These are phyloP conservation scores for Fusarium sororula DNA, from an alignment of 2,329 filamentous ascomycete species.

Conservation along the genomic window DNA sequence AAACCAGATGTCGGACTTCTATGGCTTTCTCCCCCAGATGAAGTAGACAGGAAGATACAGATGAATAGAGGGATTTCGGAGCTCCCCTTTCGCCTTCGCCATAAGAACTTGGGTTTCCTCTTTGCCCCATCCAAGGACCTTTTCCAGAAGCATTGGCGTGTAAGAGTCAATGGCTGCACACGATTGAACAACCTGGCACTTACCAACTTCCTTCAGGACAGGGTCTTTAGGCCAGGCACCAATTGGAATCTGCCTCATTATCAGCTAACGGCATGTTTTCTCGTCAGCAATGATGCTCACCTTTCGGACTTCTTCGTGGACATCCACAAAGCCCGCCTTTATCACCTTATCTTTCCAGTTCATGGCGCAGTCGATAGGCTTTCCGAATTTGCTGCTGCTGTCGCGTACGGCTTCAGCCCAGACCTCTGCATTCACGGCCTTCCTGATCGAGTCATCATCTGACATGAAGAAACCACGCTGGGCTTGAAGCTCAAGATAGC, in stretches of 20 bases:
- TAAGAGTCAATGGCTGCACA: slow-evolving; percentile 30
- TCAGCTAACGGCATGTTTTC: background rate
- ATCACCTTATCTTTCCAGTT: slow-evolving; percentile 20
- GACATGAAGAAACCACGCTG: slow-evolving; percentile 16
- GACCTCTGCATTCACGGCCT: slow-evolving; percentile 14
- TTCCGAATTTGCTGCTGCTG: slow-evolving; percentile 20
- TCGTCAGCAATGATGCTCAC: rapidly evolving
- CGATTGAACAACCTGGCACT: slow-evolving; percentile 22
- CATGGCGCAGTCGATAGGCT: slow-evolving; percentile 16
- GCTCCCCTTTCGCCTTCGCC: slow-evolving; percentile 32
- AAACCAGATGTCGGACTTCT: background rate
- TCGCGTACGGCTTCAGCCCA: slow-evolving; percentile 20
- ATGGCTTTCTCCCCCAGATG: slow-evolving; percentile 24
- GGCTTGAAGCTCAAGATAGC: slow-evolving; percentile 23
- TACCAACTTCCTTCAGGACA: slow-evolving; percentile 21
- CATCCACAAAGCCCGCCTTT: slow-evolving; percentile 17
- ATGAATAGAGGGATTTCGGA: slow-evolving; percentile 32
- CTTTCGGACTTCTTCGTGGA: slow-evolving; percentile 18
- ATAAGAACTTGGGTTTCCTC: slow-evolving; percentile 33
- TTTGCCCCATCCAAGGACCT: slow-evolving; percentile 27
- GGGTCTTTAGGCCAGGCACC: slow-evolving; percentile 24
- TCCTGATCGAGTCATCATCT: slow-evolving; percentile 24
- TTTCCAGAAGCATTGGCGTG: slow-evolving; percentile 25
- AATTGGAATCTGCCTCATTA: slow-evolving; percentile 8
- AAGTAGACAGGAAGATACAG: slow-evolving; percentile 25